Base-by-base conservation (phyloP, 192 early-diverging fungal genomes). In the Geranomyces michiganensis region DNA sequence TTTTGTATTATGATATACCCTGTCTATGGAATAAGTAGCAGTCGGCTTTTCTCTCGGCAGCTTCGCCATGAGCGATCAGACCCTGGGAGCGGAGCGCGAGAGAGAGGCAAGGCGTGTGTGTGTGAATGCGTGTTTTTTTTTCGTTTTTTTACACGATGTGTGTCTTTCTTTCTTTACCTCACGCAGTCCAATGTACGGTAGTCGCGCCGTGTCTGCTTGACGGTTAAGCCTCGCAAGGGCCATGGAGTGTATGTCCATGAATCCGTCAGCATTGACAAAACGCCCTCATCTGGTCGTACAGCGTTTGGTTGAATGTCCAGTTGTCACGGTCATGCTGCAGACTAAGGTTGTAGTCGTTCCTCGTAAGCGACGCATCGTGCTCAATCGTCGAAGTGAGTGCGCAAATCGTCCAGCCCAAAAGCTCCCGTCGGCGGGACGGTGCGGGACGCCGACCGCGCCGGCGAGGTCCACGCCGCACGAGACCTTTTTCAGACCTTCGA, bases 341-440 rank as follows among this genome's bases (percentile, higher is more conserved):
- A 10, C 36, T 41, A 3, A 41, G 36, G 10, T 41, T 41, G 10
- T 7, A 44, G 53, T 72, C 62, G 14, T 53, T 65, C 0, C 62
- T 43, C 15, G 49, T 65, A 10, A 72, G 26, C 29, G 29, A 36
- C 7, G 61, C 70, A 72, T 72, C 70, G 29, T 72, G 70, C 46
- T 72, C 70, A 51, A 72, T 72, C 15, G 30, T 49, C 10, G 43
- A 26, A 30, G n/a, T 72, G 70, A 17, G 45, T 72, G 30, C 70
- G 26, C 44, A 72, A 49, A 36, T 72, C 70, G 33, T 72, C 70
- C 7, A 72, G 48, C 14, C 70, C 70, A 36, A 65, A 72, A n/a
- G 29, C n/a, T 71, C 8, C 24, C 27, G 17, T 32, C 30, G 51
- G 26, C 21, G n/a, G n/a, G n/a, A 24, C 51, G 51, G 51, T 55